Evolutionary conservation across 2,329 filamentous ascomycete species (phyloP).

Genomic region (Drechslerella coelobrocha): DNA sequence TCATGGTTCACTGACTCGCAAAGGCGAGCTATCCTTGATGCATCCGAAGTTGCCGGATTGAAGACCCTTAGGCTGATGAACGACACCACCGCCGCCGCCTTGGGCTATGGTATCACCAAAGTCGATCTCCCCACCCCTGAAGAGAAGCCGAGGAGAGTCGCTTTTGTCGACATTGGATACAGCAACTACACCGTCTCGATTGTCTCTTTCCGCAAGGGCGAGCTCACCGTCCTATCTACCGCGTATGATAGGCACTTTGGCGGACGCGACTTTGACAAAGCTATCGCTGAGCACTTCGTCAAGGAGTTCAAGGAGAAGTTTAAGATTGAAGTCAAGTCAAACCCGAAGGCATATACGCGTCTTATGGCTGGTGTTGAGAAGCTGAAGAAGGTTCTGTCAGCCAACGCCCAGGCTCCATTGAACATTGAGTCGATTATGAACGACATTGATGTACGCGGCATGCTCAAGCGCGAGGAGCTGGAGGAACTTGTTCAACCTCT

Average conservation of each 20-base stretch:
- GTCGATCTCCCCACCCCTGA: slow-evolving; percentile 85
- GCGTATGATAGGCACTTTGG: slow-evolving; percentile 95
- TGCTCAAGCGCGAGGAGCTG: slow-evolving; percentile 92
- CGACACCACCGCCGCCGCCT: slow-evolving; percentile 92
- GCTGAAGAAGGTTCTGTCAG: slow-evolving; percentile 96
- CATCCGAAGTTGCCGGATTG: slow-evolving; percentile 88
- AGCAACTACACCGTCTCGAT: slow-evolving; percentile 94
- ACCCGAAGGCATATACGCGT: slow-evolving; percentile 87
- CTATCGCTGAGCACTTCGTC: slow-evolving; percentile 90
- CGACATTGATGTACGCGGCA: slow-evolving; percentile 85
- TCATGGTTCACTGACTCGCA: slow-evolving; percentile 97
- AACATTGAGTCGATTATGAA: slow-evolving; percentile 99
- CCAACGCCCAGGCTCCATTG: slow-evolving; percentile 88
- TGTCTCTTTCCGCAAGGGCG: slow-evolving; percentile 96
- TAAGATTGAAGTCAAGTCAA: slow-evolving; percentile 92
- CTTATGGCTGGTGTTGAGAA: slow-evolving; percentile 91
- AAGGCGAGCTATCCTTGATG: slow-evolving; percentile 86
- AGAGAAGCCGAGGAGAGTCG: slow-evolving; percentile 88
- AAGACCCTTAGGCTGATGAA: slow-evolving; percentile 95
- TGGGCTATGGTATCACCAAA: slow-evolving; percentile 98
- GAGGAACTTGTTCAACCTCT: slow-evolving; percentile 89
- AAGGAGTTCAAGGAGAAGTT: slow-evolving; percentile 97
- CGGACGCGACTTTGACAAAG: slow-evolving; percentile 96
- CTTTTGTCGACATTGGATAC: slow-evolving; percentile 94
- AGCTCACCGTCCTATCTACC: slow-evolving; percentile 90